These are phyloP conservation scores for Cryptococcus amylolentus DNA, from an alignment of 1,284 basidiomycete species.

Conservation along the genomic window DNA sequence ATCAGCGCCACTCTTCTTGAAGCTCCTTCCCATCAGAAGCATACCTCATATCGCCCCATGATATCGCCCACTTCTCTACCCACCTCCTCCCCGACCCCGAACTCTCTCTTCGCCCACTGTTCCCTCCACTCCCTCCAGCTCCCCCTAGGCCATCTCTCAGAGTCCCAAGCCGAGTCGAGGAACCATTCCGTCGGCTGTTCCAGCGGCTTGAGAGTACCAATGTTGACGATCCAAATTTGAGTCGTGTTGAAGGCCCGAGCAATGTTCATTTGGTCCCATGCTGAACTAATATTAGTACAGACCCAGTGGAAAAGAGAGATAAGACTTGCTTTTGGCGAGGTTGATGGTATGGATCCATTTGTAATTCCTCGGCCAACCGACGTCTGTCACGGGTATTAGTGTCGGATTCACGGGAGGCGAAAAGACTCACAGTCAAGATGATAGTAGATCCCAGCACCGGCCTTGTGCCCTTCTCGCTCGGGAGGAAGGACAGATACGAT, in stretches of 20 bases:
- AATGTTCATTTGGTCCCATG: constrained; percentile 37
- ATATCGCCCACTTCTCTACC: constrained; percentile 27
- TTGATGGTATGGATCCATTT: constrained; percentile 42
- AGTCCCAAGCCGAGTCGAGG: constrained; percentile 27
- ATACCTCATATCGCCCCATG: constrained; percentile 22
- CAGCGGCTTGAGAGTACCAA: constrained; percentile 29
- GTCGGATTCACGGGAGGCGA: background rate
- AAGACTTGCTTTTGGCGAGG: constrained; percentile 23
- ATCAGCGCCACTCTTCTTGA: background rate
- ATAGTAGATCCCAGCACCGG: constrained; percentile 65
- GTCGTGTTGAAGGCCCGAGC: constrained; percentile 33
- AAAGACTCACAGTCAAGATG: constrained; percentile 53
- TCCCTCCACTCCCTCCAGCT: constrained; percentile 17
- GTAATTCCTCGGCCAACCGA: constrained; percentile 46
- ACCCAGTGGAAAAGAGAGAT: too few species aligned
- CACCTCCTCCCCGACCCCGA: constrained; percentile 24
- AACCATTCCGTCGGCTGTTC: constrained; percentile 30
- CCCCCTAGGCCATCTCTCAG: constrained; percentile 23
- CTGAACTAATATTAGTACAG: constrained; percentile 1
- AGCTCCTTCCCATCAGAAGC: background rate
- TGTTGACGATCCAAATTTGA: constrained; percentile 29
- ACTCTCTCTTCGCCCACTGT: constrained; percentile 27
- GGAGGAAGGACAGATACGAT: constrained; percentile 51
- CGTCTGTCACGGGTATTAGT: constrained; percentile 13
- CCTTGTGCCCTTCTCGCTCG: constrained; percentile 56